phyloP scores from a whole-genome alignment of 306 rosid species.

The Vigna nakashimae region DNA sequence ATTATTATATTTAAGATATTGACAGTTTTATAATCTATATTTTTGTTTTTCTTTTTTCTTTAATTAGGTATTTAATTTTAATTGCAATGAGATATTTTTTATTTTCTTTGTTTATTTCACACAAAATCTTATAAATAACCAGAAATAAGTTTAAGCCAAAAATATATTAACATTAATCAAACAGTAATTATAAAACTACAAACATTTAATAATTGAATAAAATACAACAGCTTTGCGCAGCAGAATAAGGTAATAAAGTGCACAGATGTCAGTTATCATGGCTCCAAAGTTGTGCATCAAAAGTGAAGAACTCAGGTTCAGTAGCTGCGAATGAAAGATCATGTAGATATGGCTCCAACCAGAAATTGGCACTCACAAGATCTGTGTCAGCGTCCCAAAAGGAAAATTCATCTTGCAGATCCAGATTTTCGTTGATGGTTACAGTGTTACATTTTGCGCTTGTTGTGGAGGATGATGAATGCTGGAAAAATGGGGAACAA shows the following conservation, averaged over 20 bases:
- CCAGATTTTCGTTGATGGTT: neutral
- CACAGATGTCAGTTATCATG: neutral
- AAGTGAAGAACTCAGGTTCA: neutral
- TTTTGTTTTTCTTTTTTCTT: no score
- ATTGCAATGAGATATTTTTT: no score
- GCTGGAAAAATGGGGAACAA: neutral
- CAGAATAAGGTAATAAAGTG: neutral
- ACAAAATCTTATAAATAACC: no score
- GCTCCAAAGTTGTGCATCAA: constrained; percentile 33
- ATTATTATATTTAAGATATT: no score
- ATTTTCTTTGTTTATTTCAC: no score
- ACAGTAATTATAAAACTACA: neutral
- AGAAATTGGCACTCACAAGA: neutral
- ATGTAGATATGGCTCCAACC: constrained; percentile 20
- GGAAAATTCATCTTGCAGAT: constrained; percentile 5
- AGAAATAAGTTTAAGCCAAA: no score
- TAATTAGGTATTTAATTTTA: no score
- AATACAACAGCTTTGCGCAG: neutral
- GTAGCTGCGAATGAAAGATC: neutral
- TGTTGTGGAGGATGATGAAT: neutral
- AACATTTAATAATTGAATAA: neutral
- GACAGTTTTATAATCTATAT: no score
- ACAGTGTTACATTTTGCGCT: neutral
- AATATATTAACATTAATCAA: no score
- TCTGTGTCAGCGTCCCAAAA: constrained; percentile 1